Evolutionary conservation across 768 basidiomycete species (phyloP).

Genomic region (Leccinum boreale): DNA sequence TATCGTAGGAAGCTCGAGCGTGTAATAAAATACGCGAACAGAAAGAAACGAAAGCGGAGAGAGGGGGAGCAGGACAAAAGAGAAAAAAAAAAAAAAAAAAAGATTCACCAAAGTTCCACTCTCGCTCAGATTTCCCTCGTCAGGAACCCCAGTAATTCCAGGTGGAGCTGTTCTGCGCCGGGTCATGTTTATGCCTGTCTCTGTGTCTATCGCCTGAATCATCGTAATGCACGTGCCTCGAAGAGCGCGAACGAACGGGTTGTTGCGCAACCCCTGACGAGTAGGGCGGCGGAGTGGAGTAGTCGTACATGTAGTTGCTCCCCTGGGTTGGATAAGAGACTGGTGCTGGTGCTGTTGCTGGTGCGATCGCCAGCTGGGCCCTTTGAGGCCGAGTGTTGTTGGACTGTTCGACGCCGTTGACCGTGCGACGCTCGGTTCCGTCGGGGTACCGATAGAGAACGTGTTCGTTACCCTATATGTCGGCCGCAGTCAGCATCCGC

Average conservation of each 20-base stretch:
- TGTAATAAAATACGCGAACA: background rate
- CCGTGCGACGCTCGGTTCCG: conserved; percentile 58
- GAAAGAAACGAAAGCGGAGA: background rate
- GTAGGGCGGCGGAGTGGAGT: conserved; percentile 22
- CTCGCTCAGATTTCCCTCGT: background rate
- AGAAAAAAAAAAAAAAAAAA: background rate
- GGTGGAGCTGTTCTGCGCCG: conserved; percentile 4
- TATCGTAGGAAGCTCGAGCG: conserved; percentile 2
- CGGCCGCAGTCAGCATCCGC: conserved; percentile 3
- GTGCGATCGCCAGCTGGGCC: conserved; percentile 9
- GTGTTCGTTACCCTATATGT: conserved; percentile 68
- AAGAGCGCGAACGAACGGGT: conserved; percentile 15
- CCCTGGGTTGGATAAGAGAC: background rate
- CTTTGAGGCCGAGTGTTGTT: conserved; percentile 7
- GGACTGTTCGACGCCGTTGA: conserved; percentile 61
- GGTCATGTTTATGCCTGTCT: conserved; percentile 9
- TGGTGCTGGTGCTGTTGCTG: background rate
- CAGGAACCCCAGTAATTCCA: conserved; percentile 16
- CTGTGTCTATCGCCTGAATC: conserved; percentile 13
- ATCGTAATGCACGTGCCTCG: conserved; percentile 14
- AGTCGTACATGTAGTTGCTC: background rate
- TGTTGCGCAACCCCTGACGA: conserved; percentile 13
- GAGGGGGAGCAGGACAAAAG: background rate
- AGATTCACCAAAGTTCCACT: background rate
- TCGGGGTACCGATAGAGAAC: conserved; percentile 62